A percentile compares a stretch with the other conserved stretches of the same genome.
Evolutionary conservation across 1,284 basidiomycete species (phyloP).

Genomic region (Boletus sp.): DNA sequence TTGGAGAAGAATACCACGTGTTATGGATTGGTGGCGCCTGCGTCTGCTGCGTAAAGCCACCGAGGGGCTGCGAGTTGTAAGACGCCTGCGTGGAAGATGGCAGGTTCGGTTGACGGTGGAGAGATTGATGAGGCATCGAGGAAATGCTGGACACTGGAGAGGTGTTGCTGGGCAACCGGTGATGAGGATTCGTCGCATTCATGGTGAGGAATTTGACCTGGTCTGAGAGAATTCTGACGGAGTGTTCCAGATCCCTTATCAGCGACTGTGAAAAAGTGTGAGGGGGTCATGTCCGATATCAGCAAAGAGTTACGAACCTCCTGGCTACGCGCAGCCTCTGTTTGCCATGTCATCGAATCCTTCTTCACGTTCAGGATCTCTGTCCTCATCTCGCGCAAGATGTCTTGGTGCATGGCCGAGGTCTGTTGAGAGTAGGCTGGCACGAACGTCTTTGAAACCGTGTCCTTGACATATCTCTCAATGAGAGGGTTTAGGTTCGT

Average conservation of each 20-base stretch:
- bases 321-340: constrained; percentile 66
- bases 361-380: constrained; percentile 74
- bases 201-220: constrained; percentile 74
- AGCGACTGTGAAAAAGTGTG: constrained; percentile 44
- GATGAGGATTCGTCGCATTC: constrained; percentile 39
- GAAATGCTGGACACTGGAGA: constrained; percentile 26
- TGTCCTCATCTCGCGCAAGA: constrained; percentile 64
- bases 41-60: constrained; percentile 37
- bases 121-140: constrained; percentile 27
- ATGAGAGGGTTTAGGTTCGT: constrained; percentile 65
- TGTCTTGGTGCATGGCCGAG: constrained; percentile 68
- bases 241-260: constrained; percentile 74
- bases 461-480: constrained; percentile 76
- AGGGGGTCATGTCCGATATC: constrained; percentile 8
- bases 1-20: constrained; percentile 51
- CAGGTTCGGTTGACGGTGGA: constrained; percentile 41
- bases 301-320: constrained; percentile 48
- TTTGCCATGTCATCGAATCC: constrained; percentile 74
- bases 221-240: constrained; percentile 65
- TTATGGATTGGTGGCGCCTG: constrained; percentile 45
- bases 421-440: constrained; percentile 71
- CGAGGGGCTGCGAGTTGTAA: constrained; percentile 26
- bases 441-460: constrained; percentile 65
- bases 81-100: constrained; percentile 38
- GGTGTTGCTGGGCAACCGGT: constrained; percentile 24